Evolutionary conservation across 2,329 filamentous ascomycete genomes (phyloP).

Genomic region (Ilyonectria sp.): DNA sequence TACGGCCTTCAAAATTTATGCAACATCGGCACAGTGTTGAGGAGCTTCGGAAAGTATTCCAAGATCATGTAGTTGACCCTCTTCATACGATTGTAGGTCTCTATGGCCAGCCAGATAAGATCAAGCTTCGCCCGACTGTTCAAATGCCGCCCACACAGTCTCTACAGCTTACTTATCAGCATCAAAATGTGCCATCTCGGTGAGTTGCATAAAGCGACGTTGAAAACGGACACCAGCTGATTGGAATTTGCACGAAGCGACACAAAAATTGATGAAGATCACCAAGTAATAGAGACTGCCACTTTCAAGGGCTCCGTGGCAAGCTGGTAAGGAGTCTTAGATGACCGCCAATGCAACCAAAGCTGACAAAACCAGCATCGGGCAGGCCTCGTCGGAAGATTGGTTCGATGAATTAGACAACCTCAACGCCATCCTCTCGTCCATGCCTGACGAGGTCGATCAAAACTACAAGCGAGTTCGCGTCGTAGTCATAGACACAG

Average conservation of each 20-base stretch:
- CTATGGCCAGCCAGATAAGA: conserved; percentile 24
- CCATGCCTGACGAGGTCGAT: conserved; percentile 7
- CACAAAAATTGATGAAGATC: neutral
- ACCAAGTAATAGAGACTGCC: neutral
- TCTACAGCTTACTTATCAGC: too few relatives aligned
- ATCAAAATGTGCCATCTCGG: too few relatives aligned
- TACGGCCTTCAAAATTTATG: conserved; percentile 24
- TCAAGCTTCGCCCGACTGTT: conserved; percentile 16
- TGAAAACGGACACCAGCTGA: neutral
- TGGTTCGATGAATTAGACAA: conserved; percentile 28
- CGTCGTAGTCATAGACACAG: conserved; percentile 15
- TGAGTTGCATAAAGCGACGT: neutral
- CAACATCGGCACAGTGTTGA: conserved; percentile 25
- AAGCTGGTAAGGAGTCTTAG: conserved; percentile 9
- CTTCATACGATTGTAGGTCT: conserved; percentile 17
- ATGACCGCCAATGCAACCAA: neutral
- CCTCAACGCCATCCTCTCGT: conserved; percentile 14
- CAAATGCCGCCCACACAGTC: conserved; percentile 8
- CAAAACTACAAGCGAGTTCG: conserved; percentile 7
- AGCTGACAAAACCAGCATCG: conserved; percentile 15
- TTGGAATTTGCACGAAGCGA: neutral
- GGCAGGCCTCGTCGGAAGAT: conserved; percentile 7
- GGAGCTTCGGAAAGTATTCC: conserved; percentile 21
- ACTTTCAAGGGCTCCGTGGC: conserved; percentile 12
- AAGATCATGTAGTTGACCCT: conserved; percentile 24